Conservation (phyloP, 768 basidiomycete genomes). For the Macrolepiota fuliginosa region DNA sequence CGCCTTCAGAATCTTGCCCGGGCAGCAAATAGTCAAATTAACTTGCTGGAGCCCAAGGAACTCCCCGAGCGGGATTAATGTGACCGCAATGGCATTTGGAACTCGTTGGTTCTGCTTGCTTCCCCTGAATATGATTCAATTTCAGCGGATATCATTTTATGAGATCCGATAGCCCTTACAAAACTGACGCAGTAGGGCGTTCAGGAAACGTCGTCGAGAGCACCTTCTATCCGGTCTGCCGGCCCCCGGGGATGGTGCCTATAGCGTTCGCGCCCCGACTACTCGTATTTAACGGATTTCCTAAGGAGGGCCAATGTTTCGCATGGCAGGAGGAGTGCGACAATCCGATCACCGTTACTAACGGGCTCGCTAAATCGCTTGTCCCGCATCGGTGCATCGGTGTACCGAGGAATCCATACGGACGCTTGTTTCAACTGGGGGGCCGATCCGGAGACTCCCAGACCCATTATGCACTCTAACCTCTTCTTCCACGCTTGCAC, state of each 20-base stretch:
- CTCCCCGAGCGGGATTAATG: not conserved
- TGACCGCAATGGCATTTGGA: not conserved
- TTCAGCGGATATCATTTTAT: not conserved
- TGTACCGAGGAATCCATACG: not conserved
- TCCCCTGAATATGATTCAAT: not conserved
- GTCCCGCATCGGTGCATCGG: not conserved
- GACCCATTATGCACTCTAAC: not conserved
- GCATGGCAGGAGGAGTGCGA: not conserved
- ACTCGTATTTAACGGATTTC: not conserved
- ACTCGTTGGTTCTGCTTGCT: not conserved
- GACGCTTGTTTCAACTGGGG: not conserved
- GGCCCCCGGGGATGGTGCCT: not conserved
- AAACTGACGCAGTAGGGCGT: not conserved
- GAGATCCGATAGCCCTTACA: not conserved
- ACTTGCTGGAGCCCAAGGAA: not conserved
- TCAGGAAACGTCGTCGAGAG: not conserved
- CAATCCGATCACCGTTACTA: not conserved
- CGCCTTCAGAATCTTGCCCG: constrained; percentile 3
- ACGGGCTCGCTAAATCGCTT: not conserved
- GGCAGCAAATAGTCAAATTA: constrained; percentile 2
- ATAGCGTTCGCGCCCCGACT: not conserved
- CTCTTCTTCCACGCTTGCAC: not conserved
- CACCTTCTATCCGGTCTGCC: not conserved
- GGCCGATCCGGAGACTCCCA: not conserved
- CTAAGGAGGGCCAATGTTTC: not conserved